Conservation (phyloP, 2,329 filamentous ascomycete genomes). For the Tolypocladium inflatum region DNA sequence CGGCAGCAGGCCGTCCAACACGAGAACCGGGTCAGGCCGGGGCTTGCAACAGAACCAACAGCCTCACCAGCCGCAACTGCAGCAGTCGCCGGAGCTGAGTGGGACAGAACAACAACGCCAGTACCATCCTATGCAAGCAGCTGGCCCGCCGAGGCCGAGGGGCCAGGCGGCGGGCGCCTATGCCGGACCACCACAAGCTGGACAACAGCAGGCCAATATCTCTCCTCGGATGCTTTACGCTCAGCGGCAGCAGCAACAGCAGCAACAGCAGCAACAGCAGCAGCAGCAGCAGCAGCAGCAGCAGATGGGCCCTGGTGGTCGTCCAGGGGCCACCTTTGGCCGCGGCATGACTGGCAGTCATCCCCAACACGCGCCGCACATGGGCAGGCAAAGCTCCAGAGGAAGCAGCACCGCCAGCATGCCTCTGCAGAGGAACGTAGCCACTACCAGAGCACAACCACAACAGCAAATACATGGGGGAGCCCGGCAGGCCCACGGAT, state of each 20-base stretch:
- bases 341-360: constrained; percentile 2
- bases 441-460: constrained; percentile 2
- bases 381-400: constrained; percentile 7
- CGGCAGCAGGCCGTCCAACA: not conserved
- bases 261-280: no score
- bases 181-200: not conserved
- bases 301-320: constrained; percentile 6
- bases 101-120: constrained; percentile 1
- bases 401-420: constrained; percentile 1
- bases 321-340: constrained; percentile 4
- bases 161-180: constrained; percentile 4
- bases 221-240: constrained; percentile 5
- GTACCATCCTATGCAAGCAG: not conserved
- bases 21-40: constrained; percentile 4
- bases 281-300: constrained; percentile 7
- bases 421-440: constrained; percentile 4
- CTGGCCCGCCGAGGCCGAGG: constrained; percentile 1
- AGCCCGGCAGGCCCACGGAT: constrained; percentile 5
- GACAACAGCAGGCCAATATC: constrained; percentile 1
- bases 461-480: constrained; percentile 1
- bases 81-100: constrained; percentile 4
- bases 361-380: constrained; percentile 9
- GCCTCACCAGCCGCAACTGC: constrained; percentile 6
- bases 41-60: constrained; percentile 6
- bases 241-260: constrained; percentile 6